Evolutionary conservation across 306 rosid genomes (phyloP).

Genomic region (Vigna radiata): DNA sequence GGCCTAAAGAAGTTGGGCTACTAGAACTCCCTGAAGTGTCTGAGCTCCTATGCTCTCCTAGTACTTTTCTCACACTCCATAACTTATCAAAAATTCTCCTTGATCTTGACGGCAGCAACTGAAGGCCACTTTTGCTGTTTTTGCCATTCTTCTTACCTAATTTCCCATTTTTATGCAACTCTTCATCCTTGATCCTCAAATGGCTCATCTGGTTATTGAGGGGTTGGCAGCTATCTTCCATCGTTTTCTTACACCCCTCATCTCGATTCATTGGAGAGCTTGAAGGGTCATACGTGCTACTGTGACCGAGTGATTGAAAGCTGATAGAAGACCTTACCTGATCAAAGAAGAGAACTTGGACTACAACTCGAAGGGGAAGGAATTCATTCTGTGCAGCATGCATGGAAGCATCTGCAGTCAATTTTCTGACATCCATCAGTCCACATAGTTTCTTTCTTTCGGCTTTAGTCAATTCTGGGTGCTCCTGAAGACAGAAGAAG

Average conservation of each 20-base stretch:
- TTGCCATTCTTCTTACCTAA: constrained; percentile 72
- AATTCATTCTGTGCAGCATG: constrained; percentile 94
- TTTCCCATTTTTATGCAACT: constrained; percentile 52
- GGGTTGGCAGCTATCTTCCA: constrained; percentile 56
- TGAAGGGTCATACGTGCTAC: constrained; percentile 35
- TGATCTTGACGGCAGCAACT: constrained; percentile 83
- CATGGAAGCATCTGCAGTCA: constrained; percentile 68
- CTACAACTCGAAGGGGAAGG: constrained; percentile 90
- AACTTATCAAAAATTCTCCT: constrained; percentile 87
- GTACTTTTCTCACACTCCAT: constrained; percentile 80
- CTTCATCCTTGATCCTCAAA: constrained; percentile 68
- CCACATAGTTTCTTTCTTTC: constrained; percentile 82
- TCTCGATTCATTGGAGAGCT: constrained; percentile 49
- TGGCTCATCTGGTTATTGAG: constrained; percentile 58
- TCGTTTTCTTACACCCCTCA: constrained; percentile 51
- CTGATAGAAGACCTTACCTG: constrained; percentile 73
- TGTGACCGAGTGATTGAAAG: constrained; percentile 38
- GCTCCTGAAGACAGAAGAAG: constrained; percentile 65
- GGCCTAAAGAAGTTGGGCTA: constrained; percentile 79
- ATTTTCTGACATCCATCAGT: constrained; percentile 78
- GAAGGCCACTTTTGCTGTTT: constrained; percentile 77
- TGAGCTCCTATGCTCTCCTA: constrained; percentile 75
- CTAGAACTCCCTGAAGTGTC: constrained; percentile 96
- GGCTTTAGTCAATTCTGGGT: constrained; percentile 71
- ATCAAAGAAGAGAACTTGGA: constrained; percentile 90